Evolutionary conservation across 2,329 filamentous ascomycete species (phyloP), one percentile per base, ranked within the genome.

Genomic region (Scorias spongiosa): DNA sequence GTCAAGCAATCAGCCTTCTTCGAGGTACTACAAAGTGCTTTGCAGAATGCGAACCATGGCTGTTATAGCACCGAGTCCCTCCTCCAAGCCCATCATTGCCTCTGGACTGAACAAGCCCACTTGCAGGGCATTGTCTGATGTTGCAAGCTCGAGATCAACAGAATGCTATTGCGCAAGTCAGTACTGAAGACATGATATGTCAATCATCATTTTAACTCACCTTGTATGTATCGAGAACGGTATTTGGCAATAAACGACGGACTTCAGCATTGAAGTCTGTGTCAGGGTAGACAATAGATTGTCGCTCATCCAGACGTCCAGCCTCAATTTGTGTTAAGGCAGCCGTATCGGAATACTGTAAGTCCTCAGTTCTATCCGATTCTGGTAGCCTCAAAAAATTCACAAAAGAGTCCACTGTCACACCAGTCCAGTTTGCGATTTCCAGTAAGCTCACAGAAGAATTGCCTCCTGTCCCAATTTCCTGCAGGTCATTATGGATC

Each of bases 341-440:
- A 11, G 9, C 18, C 8, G n/a, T 18, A 12, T 40, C n/a, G 10
- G 26, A 12, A 11, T 5, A 11, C 29, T 29, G 38, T 52, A 38
- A n/a, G 6, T 29, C 32, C 11, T 36, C 32, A 5, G 32, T 9
- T 4, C 15, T 12, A 9, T 36, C 32, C 32, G 32, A 46, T 36
- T 64, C 65, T 1, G 72, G 72, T 5, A 78, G 59, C 42, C 69
- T 76, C 14, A 93, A 61, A 50, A 93, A 91, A 58, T 95, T 95
- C 53, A 94, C 77, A 63, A 84, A 89, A 0, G 74, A 78, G 51
- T 83, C 74, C 1, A 93, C 61, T 43, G 62, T 67, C 2, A 86
- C 63, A 0, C 81, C 81, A 0, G 84, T 89, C 86, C 86, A 94
- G 12, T 70, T 61, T 15, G 69, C 62, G 32, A 94, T 79, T 58